Conservation (phyloP, 1,284 basidiomycete species). For the Ustilago crameri region DNA sequence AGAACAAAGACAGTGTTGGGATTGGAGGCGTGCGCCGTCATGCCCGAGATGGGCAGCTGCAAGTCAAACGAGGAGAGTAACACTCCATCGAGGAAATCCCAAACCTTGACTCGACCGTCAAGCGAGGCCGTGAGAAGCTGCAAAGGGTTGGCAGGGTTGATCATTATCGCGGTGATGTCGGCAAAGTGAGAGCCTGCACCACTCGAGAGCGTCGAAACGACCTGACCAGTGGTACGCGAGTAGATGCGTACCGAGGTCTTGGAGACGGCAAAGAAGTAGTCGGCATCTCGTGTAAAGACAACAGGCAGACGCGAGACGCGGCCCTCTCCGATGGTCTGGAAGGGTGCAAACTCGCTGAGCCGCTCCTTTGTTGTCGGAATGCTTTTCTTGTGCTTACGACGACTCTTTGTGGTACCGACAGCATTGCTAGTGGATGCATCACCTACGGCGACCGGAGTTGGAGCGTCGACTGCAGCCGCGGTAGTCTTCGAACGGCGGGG, state of each 20-base stretch:
- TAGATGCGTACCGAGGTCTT: slow-evolving; percentile 59
- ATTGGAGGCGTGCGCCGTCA: slow-evolving; percentile 77
- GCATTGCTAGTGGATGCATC: slow-evolving; percentile 25
- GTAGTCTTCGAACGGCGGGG: slow-evolving; percentile 7
- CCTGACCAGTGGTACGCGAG: slow-evolving; percentile 58
- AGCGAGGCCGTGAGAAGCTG: slow-evolving; percentile 87
- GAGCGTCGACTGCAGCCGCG: slow-evolving; percentile 4
- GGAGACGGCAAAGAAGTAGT: slow-evolving; percentile 62
- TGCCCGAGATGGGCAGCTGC: slow-evolving; percentile 77
- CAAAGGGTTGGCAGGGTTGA: slow-evolving; percentile 87
- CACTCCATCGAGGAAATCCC: slow-evolving; percentile 91
- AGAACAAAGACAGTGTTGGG: slow-evolving; percentile 77
- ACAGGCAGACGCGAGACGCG: slow-evolving; percentile 41
- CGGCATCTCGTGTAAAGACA: slow-evolving; percentile 50
- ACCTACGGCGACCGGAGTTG: background rate
- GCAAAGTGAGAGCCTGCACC: slow-evolving; percentile 50
- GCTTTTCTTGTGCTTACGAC: slow-evolving; percentile 32
- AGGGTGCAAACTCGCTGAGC: slow-evolving; percentile 29
- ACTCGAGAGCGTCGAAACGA: slow-evolving; percentile 63
- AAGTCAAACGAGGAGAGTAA: slow-evolving; percentile 73
- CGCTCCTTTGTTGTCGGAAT: slow-evolving; percentile 18
- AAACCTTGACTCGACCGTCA: slow-evolving; percentile 85
- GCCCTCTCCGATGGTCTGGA: slow-evolving; percentile 45
- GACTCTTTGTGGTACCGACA: slow-evolving; percentile 3
- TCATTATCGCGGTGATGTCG: slow-evolving; percentile 75